Base-by-base conservation (phyloP, 1,139 yeast species). In the Meyerozyma guilliermondii region DNA sequence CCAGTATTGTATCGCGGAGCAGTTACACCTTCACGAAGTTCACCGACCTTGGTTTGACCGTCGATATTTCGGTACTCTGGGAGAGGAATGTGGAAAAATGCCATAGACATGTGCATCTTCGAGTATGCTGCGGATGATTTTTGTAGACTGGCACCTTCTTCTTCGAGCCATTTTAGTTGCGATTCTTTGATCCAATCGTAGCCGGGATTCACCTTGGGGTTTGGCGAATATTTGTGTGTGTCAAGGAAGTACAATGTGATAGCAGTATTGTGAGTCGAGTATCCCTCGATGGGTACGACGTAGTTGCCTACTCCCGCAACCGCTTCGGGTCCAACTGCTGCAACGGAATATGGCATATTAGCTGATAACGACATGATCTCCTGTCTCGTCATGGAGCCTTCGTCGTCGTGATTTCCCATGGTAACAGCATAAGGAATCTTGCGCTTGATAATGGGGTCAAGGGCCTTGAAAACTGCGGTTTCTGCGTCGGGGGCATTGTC, bases 81-180 rank as follows among this genome's bases (percentile, higher is more conserved):
- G 16, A 89, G 53, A 0, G 98, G 98, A 34, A 92, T 89, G 58
- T 92, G 98, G 72, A 89, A 84, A 55, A 91, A 91, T 0, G 95
- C 96, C 89, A 92, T 81, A 14, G 89, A 75, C 50, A 87, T 54
- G 43, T 76, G 85, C 27, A 62, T 61, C 18, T 55, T 44, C n/a
- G 75, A 48, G 54, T 69, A 69, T 18, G 66, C 55, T 1, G 60
- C 55, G 33, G 66, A 63, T 16, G 57, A 50, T 13, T 60, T 55
- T 49, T 61, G 55, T 40, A 71, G 45, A 23, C 56, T 46, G 18
- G 61, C 62, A 45, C 71, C 62, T 48, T 72, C 63, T n/a, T 62
- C 54, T 49, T 74, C 71, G 24, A 87, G 54, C 67, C 77, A 86
- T 3, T 76, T 71, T 49, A 85, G 67, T 62, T 92, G 98, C 20